Conservation (phyloP, 2,329 filamentous ascomycete genomes). For the Trichoderma brevicompactum region DNA sequence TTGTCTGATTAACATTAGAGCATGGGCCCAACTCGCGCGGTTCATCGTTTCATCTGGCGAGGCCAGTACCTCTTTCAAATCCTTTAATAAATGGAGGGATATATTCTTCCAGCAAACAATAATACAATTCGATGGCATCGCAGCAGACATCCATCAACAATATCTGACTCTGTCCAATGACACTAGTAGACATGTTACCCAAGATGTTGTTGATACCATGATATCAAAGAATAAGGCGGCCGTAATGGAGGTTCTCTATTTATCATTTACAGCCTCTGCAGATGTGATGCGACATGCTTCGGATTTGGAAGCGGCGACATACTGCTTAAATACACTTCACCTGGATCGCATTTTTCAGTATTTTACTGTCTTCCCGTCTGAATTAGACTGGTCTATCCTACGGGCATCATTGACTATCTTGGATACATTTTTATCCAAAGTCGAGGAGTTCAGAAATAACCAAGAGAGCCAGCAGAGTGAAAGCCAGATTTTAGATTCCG, state of each 20-base stretch:
- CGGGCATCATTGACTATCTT: slow-evolving; percentile 51
- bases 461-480: slow-evolving; percentile 47
- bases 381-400: slow-evolving; percentile 56
- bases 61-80: slow-evolving; percentile 54
- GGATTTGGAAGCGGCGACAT: slow-evolving; percentile 53
- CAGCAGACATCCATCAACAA: slow-evolving; percentile 61
- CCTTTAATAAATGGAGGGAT: slow-evolving; percentile 56
- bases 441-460: slow-evolving; percentile 49
- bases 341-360: slow-evolving; percentile 57
- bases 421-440: slow-evolving; percentile 50
- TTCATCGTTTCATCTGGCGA: slow-evolving; percentile 58
- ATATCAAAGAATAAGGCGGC: slow-evolving; percentile 57
- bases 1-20: slow-evolving; percentile 64
- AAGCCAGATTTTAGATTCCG: slow-evolving; percentile 46
- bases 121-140: slow-evolving; percentile 61
- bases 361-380: slow-evolving; percentile 48
- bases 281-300: slow-evolving; percentile 55
- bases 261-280: slow-evolving; percentile 54
- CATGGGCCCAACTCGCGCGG: slow-evolving; percentile 65
- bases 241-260: slow-evolving; percentile 57
- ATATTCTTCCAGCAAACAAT: slow-evolving; percentile 61
- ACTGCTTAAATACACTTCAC: slow-evolving; percentile 55
- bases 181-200: slow-evolving; percentile 48
- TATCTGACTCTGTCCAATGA: slow-evolving; percentile 55
- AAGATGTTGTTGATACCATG: slow-evolving; percentile 54